A percentile compares a stretch with the other conserved stretches of the same genome.
Evolutionary conservation across 2,329 filamentous ascomycete species (phyloP).

Genomic region (Didymosphaeria variabile): DNA sequence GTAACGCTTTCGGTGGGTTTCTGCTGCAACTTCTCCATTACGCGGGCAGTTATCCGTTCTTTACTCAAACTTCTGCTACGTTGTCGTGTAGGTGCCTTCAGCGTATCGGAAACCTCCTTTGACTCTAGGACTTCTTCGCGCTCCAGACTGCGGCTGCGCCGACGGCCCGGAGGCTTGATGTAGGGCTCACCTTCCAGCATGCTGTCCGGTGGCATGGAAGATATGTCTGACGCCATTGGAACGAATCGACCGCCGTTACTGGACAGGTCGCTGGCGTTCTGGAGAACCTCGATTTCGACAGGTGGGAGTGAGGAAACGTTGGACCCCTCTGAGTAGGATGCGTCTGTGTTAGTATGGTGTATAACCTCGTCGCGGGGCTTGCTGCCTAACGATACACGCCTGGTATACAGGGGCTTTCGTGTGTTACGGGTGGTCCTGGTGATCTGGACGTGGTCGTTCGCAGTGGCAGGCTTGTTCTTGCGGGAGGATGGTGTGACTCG

Average conservation of each 20-base stretch:
- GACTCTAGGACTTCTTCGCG: constrained; percentile 48
- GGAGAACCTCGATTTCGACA: constrained; percentile 88
- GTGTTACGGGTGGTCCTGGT: constrained; percentile 77
- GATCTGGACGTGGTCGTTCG: constrained; percentile 84
- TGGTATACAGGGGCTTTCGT: constrained; percentile 73
- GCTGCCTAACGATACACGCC: constrained; percentile 70
- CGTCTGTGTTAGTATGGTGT: constrained; percentile 40
- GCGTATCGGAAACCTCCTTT: constrained; percentile 51
- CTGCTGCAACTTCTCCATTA: constrained; percentile 70
- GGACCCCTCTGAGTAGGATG: constrained; percentile 84
- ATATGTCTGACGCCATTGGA: constrained; percentile 82
- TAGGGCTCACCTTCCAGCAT: constrained; percentile 66
- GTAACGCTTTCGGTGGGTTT: constrained; percentile 55
- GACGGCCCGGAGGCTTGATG: constrained; percentile 56
- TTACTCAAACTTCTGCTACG: constrained; percentile 71
- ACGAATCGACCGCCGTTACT: constrained; percentile 71
- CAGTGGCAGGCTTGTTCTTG: constrained; percentile 57
- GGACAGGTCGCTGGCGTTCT: constrained; percentile 74
- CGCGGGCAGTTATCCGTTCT: constrained; percentile 73
- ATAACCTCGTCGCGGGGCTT: constrained; percentile 52
- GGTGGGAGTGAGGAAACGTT: constrained; percentile 74
- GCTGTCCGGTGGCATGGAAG: constrained; percentile 78
- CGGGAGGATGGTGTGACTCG: constrained; percentile 76
- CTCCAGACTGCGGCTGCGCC: constrained; percentile 61
- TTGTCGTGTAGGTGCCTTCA: constrained; percentile 67